Conservation (phyloP, 1,284 basidiomycete genomes). For the Ganoderma boninense region DNA sequence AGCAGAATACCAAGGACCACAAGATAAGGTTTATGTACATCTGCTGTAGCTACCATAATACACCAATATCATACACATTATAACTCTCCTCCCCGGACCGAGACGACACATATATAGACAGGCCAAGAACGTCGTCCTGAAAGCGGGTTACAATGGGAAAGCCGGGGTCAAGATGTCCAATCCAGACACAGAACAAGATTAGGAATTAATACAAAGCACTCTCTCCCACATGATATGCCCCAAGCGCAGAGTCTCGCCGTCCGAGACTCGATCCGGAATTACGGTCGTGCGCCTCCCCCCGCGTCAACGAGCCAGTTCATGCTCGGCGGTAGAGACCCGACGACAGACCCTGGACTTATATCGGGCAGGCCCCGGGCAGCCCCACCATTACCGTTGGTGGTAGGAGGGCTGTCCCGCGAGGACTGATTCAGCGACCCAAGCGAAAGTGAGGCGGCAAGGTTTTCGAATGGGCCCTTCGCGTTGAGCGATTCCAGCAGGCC, state of each 20-base stretch:
- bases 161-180: background rate
- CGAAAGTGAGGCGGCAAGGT: constrained; percentile 37
- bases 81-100: background rate
- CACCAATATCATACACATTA: constrained; percentile 6
- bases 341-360: constrained; percentile 2
- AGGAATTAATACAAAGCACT: background rate
- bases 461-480: constrained; percentile 42
- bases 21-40: constrained; percentile 1
- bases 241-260: background rate
- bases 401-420: background rate
- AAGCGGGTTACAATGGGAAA: background rate
- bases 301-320: constrained; percentile 40
- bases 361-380: background rate
- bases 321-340: constrained; percentile 35
- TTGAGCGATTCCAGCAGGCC: constrained; percentile 67
- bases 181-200: background rate
- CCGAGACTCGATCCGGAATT: constrained; percentile 4
- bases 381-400: background rate
- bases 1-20: background rate
- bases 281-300: constrained; percentile 9
- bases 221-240: background rate
- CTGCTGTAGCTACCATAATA: background rate
- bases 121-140: background rate
- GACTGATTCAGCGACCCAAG: constrained; percentile 27
- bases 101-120: background rate